phyloP scores from a whole-genome alignment of 306 rosid genomes.

The Parietaria judaica region DNA sequence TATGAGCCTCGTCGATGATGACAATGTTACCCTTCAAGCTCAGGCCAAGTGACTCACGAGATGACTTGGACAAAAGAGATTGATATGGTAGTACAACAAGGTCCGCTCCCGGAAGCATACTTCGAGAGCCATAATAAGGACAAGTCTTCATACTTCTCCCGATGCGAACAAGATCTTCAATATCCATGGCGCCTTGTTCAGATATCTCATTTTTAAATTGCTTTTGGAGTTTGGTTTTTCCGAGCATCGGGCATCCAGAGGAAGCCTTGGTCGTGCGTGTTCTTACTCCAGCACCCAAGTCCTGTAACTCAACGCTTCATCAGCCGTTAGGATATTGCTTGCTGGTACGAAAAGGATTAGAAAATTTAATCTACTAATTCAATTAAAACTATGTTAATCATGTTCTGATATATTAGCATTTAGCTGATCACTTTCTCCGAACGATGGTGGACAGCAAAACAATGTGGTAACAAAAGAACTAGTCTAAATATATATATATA shows the following conservation, averaged over 20 bases:
- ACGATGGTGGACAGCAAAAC: neutral
- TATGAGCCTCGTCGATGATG: slow-evolving; percentile 90
- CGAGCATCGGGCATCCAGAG: slow-evolving; percentile 91
- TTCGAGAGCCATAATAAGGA: slow-evolving; percentile 92
- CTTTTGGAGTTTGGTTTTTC: slow-evolving; percentile 51
- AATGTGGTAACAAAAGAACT: too few species aligned
- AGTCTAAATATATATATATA: too few species aligned
- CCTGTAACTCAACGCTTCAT: slow-evolving; percentile 42
- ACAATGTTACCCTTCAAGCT: slow-evolving; percentile 65
- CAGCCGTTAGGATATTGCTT: slow-evolving; percentile 20
- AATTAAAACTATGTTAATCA: too few species aligned
- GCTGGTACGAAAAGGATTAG: neutral
- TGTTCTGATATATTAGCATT: too few species aligned
- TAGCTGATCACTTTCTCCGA: neutral
- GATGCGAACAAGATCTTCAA: slow-evolving; percentile 86
- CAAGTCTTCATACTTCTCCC: slow-evolving; percentile 75
- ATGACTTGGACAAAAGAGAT: slow-evolving; percentile 86
- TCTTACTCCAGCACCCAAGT: slow-evolving; percentile 44
- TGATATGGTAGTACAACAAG: slow-evolving; percentile 95
- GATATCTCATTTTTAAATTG: slow-evolving; percentile 62
- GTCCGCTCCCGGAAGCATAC: slow-evolving; percentile 69
- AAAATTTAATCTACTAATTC: neutral
- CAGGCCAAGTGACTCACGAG: slow-evolving; percentile 91
- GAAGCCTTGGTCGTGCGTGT: slow-evolving; percentile 55
- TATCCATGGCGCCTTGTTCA: slow-evolving; percentile 72